Evolutionary conservation across 2,329 filamentous ascomycete species (phyloP), one percentile per base, ranked within the genome.

Genomic region (Monilinia fructigena): DNA sequence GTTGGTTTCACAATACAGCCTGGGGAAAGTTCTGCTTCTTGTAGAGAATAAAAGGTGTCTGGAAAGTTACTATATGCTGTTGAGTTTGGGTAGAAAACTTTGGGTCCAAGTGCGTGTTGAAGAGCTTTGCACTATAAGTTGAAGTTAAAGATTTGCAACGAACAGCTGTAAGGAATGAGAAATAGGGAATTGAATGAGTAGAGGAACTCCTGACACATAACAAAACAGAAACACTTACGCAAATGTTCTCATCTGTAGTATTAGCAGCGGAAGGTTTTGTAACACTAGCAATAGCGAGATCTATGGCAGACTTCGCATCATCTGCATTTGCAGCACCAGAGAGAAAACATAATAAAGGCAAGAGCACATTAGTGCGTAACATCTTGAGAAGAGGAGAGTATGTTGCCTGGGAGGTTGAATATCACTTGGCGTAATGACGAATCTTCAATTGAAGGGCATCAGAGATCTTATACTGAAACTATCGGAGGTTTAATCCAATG

Each of bases 111-210:
- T 23, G 40, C 56, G 3, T 16, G 4, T 35, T 59, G 42, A 0
- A 59, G 40, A 48, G 56, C 56, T 59, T 59, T 59, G 20, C 56
- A 59, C 56, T 59, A 48, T 35, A 2, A 2, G 6, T 10, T 23
- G 8, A 48, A 0, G 18, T 59, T 23, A 47, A 16, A 11, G 10
- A 12, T 58, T n/a, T 58, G 4, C 2, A 4, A 12, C 40, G 16
- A 58, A 1, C 20, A 16, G 16, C 1, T 35, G 4, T n/a, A 35
- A 54, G 14, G 2, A 18, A 53, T 18, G 3, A 35, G 8, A 10
- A 3, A 58, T 47, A 12, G 4, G 18, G 18, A 6, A 16, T 3
- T 35, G 6, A 35, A 23, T 23, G 1, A 35, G 42, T 4, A 20
- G 14, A 12, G 10, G n/a, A 23, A n/a, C 1, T 7, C 42, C 3